Percentiles rank a stretch among this genome's conserved stretches.
These are phyloP conservation scores for Botrytis squamosa DNA, from an alignment of 2,329 filamentous ascomycete genomes.

Conservation along the genomic window DNA sequence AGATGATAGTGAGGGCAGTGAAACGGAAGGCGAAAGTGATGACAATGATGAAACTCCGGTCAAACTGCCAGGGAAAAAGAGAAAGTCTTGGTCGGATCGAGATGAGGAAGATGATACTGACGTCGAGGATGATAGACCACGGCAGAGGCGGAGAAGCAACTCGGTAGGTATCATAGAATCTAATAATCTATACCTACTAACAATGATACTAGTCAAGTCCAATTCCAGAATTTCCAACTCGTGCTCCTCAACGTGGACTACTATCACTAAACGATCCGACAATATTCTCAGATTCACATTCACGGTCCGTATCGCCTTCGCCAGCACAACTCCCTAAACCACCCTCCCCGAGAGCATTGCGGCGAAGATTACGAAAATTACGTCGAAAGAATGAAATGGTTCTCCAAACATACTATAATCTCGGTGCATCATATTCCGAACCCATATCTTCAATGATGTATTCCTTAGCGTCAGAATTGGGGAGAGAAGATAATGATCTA, in stretches of 20 bases:
- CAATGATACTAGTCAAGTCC: slow-evolving; percentile 53
- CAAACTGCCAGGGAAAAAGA: slow-evolving; percentile 59
- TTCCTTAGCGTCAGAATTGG: slow-evolving; percentile 89
- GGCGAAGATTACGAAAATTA: slow-evolving; percentile 71
- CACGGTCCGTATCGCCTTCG: slow-evolving; percentile 47
- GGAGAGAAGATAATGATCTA: slow-evolving; percentile 93
- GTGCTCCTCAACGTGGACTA: slow-evolving; percentile 60
- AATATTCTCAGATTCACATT: slow-evolving; percentile 44
- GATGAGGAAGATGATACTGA: slow-evolving; percentile 61
- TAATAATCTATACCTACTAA: slow-evolving; percentile 28
- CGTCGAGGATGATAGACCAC: slow-evolving; percentile 70
- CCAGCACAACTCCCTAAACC: slow-evolving; percentile 58
- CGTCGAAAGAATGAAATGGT: slow-evolving; percentile 74
- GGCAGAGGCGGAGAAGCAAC: slow-evolving; percentile 82
- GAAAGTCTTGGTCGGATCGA: slow-evolving; percentile 75
- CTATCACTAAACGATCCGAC: slow-evolving; percentile 52
- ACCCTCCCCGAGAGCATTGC: slow-evolving; percentile 69
- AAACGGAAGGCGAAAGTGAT: slow-evolving; percentile 56
- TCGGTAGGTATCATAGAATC: slow-evolving; percentile 57
- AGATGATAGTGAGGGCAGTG: slow-evolving; percentile 49
- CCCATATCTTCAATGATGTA: slow-evolving; percentile 94
- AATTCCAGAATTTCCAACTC: slow-evolving; percentile 62
- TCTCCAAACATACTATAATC: slow-evolving; percentile 78
- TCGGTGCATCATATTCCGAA: slow-evolving; percentile 89
- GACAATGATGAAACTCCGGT: slow-evolving; percentile 54